Conservation (phyloP, 2,329 filamentous ascomycete genomes). For the Aspergillus caelatus region DNA sequence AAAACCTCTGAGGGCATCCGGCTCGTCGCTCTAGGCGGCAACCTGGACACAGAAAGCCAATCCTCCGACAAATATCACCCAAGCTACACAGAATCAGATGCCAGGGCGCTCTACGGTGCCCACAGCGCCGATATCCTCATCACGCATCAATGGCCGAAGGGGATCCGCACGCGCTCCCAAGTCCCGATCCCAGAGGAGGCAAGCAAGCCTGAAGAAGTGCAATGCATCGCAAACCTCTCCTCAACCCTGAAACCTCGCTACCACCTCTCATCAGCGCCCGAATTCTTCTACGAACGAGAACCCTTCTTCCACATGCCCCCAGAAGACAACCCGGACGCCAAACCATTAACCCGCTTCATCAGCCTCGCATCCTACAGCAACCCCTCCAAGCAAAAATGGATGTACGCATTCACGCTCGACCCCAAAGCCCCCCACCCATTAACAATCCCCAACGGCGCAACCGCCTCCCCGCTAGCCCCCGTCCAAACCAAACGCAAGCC, state of each 20-base stretch:
- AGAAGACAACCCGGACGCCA: slow-evolving; percentile 56
- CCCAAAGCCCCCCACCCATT: slow-evolving; percentile 61
- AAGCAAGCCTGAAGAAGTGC: slow-evolving; percentile 58
- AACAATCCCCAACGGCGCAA: slow-evolving; percentile 69
- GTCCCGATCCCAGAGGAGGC: slow-evolving; percentile 59
- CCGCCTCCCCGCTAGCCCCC: slow-evolving; percentile 66
- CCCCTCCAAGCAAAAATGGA: slow-evolving; percentile 68
- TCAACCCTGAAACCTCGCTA: slow-evolving; percentile 84
- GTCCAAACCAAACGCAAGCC: slow-evolving; percentile 61
- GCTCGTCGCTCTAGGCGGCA: slow-evolving; percentile 83
- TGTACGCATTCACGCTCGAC: slow-evolving; percentile 68
- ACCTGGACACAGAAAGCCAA: slow-evolving; percentile 49
- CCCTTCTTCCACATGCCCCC: slow-evolving; percentile 75
- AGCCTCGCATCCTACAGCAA: slow-evolving; percentile 82
- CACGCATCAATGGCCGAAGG: slow-evolving; percentile 82
- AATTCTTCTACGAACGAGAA: slow-evolving; percentile 85
- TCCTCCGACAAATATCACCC: slow-evolving; percentile 71
- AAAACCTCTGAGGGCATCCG: slow-evolving; percentile 89
- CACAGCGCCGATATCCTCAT: slow-evolving; percentile 83
- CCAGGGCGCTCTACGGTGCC: slow-evolving; percentile 72
- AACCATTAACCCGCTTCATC: slow-evolving; percentile 81
- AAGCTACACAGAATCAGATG: slow-evolving; percentile 76
- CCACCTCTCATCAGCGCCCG: slow-evolving; percentile 74
- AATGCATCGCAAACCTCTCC: slow-evolving; percentile 77
- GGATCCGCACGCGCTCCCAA: slow-evolving; percentile 70